Evolutionary conservation across 495 filamentous ascomycete genomes (phyloP).

Genomic region (Penicillium lividum): DNA sequence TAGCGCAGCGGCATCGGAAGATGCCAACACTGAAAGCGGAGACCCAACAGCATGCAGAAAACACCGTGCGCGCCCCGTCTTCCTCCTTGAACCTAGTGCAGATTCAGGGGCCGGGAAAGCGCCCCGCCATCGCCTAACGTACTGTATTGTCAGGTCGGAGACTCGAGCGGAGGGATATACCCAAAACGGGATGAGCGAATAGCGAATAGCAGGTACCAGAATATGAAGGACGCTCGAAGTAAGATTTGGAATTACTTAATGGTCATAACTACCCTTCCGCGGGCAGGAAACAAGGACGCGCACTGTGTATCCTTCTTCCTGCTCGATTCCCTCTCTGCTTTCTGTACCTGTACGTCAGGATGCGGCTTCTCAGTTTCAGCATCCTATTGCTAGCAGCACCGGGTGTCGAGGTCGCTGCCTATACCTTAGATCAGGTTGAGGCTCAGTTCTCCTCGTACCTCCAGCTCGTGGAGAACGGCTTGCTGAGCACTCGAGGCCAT

Average conservation of each 20-base stretch:
- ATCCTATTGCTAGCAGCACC: background rate
- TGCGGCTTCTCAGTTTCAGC: background rate
- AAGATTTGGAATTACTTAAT: constrained; percentile 2
- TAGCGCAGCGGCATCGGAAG: too few species aligned
- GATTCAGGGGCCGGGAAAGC: too few species aligned
- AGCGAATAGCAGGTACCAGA: background rate
- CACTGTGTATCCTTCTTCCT: background rate
- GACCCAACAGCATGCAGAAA: too few species aligned
- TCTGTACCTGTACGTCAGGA: background rate
- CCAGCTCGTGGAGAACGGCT: background rate
- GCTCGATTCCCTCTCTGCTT: background rate
- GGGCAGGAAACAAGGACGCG: background rate
- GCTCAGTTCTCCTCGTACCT: constrained; percentile 4
- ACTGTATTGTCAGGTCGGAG: too few species aligned
- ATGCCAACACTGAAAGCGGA: too few species aligned
- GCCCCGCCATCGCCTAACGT: too few species aligned
- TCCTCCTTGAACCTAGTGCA: background rate
- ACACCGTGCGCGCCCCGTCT: too few species aligned
- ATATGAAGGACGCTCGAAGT: background rate
- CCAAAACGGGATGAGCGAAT: background rate
- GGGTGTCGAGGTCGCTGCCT: background rate
- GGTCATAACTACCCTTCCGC: constrained; percentile 1
- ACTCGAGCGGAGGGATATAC: too few species aligned
- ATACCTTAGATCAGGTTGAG: constrained; percentile 7
- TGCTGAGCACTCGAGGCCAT: background rate